Percentiles rank a stretch among this genome's conserved stretches.
phyloP scores from a whole-genome alignment of 148 eudicot genomes.

The Silene conica region DNA sequence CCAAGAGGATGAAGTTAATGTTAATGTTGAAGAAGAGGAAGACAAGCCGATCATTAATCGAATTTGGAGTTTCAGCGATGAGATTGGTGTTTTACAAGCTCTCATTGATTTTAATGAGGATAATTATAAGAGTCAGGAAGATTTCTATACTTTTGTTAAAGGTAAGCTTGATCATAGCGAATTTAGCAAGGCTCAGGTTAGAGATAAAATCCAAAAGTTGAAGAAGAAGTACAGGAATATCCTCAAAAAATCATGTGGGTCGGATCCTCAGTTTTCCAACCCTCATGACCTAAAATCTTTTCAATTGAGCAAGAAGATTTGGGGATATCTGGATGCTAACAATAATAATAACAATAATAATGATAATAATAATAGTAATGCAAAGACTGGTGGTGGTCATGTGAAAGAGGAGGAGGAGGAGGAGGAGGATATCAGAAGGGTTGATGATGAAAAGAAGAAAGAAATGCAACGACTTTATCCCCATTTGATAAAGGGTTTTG shows the following conservation, averaged over 20 bases:
- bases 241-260: slow-evolving; percentile 31
- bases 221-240: slow-evolving; percentile 43
- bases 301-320: slow-evolving; percentile 44
- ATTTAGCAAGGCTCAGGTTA: slow-evolving; percentile 36
- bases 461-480: slow-evolving; percentile 14
- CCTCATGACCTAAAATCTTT: slow-evolving; percentile 44
- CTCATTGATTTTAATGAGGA: slow-evolving; percentile 30
- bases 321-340: slow-evolving; percentile 30
- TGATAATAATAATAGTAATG: too few relatives aligned
- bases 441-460: slow-evolving; percentile 6
- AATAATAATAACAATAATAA: too few relatives aligned
- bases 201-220: slow-evolving; percentile 47
- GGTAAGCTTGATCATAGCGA: slow-evolving; percentile 18
- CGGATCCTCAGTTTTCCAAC: slow-evolving; percentile 32
- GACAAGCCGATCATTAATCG: slow-evolving; percentile 3
- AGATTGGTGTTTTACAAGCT: slow-evolving; percentile 39
- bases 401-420: background rate
- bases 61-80: slow-evolving; percentile 56
- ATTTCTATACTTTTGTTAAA: slow-evolving; percentile 36
- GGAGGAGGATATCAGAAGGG: background rate
- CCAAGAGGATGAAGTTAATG: background rate
- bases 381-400: background rate
- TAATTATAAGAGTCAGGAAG: background rate
- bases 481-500: slow-evolving; percentile 3
- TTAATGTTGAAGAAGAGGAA: slow-evolving; percentile 11